phyloP scores from a whole-genome alignment of 2,329 filamentous ascomycete species.

The Hypoxylon sp. region DNA sequence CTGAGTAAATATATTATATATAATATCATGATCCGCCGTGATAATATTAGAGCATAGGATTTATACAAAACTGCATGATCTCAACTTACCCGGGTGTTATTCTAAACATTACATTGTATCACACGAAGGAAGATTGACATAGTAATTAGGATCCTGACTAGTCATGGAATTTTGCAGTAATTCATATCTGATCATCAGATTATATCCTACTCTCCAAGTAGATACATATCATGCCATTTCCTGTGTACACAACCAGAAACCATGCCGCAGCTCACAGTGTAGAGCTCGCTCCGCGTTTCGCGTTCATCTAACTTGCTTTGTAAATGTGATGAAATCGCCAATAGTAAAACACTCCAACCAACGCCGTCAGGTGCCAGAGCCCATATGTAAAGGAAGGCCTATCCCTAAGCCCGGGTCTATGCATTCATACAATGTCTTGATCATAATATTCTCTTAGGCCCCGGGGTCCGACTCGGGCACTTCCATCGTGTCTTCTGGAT shows the following conservation, averaged over 20 bases:
- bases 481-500: slow-evolving; percentile 58
- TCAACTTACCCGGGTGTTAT: not conserved
- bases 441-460: slow-evolving; percentile 46
- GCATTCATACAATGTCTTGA: slow-evolving; percentile 15
- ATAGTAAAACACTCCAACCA: slow-evolving; percentile 25
- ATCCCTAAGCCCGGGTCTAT: slow-evolving; percentile 23
- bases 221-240: slow-evolving; percentile 9
- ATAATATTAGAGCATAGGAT: not conserved
- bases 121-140: not conserved
- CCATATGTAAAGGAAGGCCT: slow-evolving; percentile 23
- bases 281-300: slow-evolving; percentile 31
- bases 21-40: not conserved
- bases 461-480: slow-evolving; percentile 64
- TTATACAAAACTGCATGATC: not conserved
- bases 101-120: not conserved
- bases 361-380: slow-evolving; percentile 31
- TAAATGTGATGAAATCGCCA: slow-evolving; percentile 6
- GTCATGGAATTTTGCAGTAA: not conserved
- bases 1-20: not conserved
- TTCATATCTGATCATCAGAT: slow-evolving; percentile 20
- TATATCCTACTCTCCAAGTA: slow-evolving; percentile 7
- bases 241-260: slow-evolving; percentile 20
- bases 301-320: slow-evolving; percentile 11
- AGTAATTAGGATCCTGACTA: not conserved
- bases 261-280: slow-evolving; percentile 13